Evolutionary conservation across 2,329 filamentous ascomycete species (phyloP).

Genomic region (Hymenoscyphus linearis): DNA sequence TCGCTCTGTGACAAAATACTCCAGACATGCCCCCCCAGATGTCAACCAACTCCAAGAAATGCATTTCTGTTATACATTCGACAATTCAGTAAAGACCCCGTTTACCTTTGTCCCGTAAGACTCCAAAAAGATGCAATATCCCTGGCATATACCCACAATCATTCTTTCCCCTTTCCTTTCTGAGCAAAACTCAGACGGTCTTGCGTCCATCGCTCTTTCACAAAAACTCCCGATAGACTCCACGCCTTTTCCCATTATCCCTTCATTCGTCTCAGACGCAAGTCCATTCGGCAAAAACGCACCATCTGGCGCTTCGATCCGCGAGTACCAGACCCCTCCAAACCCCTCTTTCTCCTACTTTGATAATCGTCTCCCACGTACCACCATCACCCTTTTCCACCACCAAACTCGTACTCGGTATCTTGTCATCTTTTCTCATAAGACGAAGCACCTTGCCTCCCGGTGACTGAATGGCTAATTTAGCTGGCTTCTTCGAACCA

Average conservation of each 20-base stretch:
- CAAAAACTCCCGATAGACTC: background rate
- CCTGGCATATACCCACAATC: background rate
- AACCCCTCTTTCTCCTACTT: slow-evolving; percentile 74
- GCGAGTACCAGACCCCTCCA: slow-evolving; percentile 81
- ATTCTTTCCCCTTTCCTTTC: background rate
- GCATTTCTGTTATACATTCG: slow-evolving; percentile 10
- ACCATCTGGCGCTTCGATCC: slow-evolving; percentile 80
- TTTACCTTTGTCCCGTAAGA: slow-evolving; percentile 4
- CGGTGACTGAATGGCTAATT: slow-evolving; percentile 89
- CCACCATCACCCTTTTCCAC: slow-evolving; percentile 66
- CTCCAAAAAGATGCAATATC: slow-evolving; percentile 7
- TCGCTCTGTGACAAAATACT: background rate
- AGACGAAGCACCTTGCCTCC: slow-evolving; percentile 89
- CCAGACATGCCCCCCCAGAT: background rate
- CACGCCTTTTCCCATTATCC: background rate
- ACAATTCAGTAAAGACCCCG: background rate
- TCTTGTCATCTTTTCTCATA: slow-evolving; percentile 70
- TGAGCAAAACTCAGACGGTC: background rate
- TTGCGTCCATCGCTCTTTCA: background rate
- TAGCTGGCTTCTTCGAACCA: slow-evolving; percentile 76
- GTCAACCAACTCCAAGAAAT: slow-evolving; percentile 10
- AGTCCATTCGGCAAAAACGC: slow-evolving; percentile 83
- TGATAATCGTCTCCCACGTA: slow-evolving; percentile 86
- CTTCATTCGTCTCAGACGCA: slow-evolving; percentile 26
- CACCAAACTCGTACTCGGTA: slow-evolving; percentile 29